These are phyloP conservation scores for Colletotrichum zoysiae DNA, from an alignment of 2,329 filamentous ascomycete species.

Conservation along the genomic window DNA sequence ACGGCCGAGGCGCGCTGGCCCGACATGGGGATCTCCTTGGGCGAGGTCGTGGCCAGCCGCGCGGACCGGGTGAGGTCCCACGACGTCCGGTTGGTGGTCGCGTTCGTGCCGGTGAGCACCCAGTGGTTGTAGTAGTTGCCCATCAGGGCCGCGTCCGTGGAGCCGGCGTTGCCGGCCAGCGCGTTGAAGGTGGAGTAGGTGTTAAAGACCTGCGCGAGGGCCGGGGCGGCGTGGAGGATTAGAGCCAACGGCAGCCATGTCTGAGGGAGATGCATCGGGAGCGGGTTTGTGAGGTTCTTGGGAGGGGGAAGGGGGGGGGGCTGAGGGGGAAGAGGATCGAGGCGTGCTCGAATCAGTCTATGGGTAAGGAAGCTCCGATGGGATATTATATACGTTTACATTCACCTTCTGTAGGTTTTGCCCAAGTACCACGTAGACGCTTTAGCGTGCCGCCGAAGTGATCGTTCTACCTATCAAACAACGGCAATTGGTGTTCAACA, in stretches of 20 bases:
- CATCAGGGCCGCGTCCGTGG: neutral
- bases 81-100: neutral
- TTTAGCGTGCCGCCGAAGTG: neutral
- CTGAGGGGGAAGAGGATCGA: neutral
- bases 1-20: neutral
- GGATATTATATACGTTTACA: neutral
- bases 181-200: neutral
- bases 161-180: neutral
- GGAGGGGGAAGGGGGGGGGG: neutral
- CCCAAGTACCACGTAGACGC: neutral
- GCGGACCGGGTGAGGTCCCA: neutral
- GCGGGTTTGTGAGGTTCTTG: neutral
- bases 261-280: neutral
- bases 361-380: neutral
- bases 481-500: neutral
- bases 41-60: neutral
- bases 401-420: neutral
- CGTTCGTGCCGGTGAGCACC: neutral
- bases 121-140: slow-evolving; percentile 2
- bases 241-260: neutral
- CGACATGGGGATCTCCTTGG: neutral
- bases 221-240: neutral
- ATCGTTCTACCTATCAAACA: neutral
- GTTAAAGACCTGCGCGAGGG: neutral
- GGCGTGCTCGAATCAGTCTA: neutral